A percentile compares a stretch with the other conserved stretches of the same genome.
These are phyloP conservation scores for Aspergillus ellipticus DNA, from an alignment of 495 filamentous ascomycete species.

Conservation along the genomic window DNA sequence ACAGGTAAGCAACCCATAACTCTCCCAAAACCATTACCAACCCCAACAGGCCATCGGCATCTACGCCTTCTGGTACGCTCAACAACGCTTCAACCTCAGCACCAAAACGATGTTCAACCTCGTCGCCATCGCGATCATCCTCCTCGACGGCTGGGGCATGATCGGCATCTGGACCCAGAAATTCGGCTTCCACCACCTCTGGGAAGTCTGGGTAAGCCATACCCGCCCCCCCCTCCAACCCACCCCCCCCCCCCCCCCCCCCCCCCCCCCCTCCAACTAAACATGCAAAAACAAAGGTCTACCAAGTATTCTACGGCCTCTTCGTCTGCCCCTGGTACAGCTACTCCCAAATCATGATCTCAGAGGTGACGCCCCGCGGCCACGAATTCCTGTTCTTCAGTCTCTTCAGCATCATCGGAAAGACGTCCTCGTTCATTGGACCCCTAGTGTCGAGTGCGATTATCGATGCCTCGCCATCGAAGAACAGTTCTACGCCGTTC, in stretches of 20 bases:
- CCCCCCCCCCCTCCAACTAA: not conserved
- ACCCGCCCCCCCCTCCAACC: not conserved
- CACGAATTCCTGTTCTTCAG: slow-evolving; percentile 67
- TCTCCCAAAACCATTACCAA: not conserved
- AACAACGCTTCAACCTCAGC: slow-evolving; percentile 47
- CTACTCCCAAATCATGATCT: slow-evolving; percentile 66
- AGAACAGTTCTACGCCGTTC: slow-evolving; percentile 56
- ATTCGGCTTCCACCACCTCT: slow-evolving; percentile 60
- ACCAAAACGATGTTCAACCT: slow-evolving; percentile 64
- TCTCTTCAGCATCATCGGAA: slow-evolving; percentile 62
- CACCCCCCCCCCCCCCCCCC: not conserved
- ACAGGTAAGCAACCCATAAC: slow-evolving; percentile 31
- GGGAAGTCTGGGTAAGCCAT: slow-evolving; percentile 54
- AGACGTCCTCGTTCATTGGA: slow-evolving; percentile 61
- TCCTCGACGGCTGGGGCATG: slow-evolving; percentile 64
- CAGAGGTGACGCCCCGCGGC: slow-evolving; percentile 60
- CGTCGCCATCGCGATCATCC: slow-evolving; percentile 52
- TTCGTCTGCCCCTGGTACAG: slow-evolving; percentile 68
- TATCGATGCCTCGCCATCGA: slow-evolving; percentile 54
- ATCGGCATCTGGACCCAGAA: slow-evolving; percentile 60
- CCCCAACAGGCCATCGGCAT: slow-evolving; percentile 51
- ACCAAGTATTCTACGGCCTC: slow-evolving; percentile 61
- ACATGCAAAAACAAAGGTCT: slow-evolving; percentile 36
- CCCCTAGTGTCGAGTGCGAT: slow-evolving; percentile 63
- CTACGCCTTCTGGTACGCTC: slow-evolving; percentile 56